A percentile compares a stretch with the other conserved stretches of the same genome.
phyloP scores from a whole-genome alignment of 2,329 filamentous ascomycete genomes.

The Epichloe typhina region DNA sequence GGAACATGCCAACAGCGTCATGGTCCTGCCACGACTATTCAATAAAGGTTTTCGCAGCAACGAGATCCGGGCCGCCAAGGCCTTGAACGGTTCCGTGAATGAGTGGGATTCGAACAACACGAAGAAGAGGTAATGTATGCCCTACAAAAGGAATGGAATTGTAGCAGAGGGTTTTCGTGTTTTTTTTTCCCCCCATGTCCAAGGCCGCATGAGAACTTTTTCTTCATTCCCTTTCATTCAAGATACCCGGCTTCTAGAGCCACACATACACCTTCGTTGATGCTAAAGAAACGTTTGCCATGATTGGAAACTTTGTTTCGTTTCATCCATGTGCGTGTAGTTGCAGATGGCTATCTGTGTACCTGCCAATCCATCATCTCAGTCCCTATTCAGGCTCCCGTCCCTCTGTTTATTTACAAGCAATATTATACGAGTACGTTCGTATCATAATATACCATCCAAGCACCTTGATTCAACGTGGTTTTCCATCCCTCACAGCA shows the following conservation, averaged over 20 bases:
- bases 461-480: no score
- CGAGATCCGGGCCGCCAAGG: conserved; percentile 43
- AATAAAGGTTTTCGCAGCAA: conserved; percentile 45
- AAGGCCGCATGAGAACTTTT: background rate
- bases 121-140: conserved; percentile 30
- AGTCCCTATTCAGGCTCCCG: no score
- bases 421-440: no score
- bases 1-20: conserved; percentile 62
- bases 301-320: no score
- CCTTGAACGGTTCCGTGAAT: conserved; percentile 36
- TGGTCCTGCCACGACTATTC: conserved; percentile 49
- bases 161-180: background rate
- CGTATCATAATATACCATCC: no score
- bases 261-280: background rate
- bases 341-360: no score
- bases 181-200: no score
- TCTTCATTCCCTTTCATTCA: background rate
- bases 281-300: background rate
- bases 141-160: background rate
- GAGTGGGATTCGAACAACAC: conserved; percentile 36
- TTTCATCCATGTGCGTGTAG: background rate
- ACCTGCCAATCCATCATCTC: no score
- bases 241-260: background rate
- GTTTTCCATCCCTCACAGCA: no score
- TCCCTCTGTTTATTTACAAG: no score